Evolutionary conservation across 2,329 filamentous ascomycete genomes (phyloP), one percentile per base, ranked within the genome.

Genomic region (Tolypocladium sp.): DNA sequence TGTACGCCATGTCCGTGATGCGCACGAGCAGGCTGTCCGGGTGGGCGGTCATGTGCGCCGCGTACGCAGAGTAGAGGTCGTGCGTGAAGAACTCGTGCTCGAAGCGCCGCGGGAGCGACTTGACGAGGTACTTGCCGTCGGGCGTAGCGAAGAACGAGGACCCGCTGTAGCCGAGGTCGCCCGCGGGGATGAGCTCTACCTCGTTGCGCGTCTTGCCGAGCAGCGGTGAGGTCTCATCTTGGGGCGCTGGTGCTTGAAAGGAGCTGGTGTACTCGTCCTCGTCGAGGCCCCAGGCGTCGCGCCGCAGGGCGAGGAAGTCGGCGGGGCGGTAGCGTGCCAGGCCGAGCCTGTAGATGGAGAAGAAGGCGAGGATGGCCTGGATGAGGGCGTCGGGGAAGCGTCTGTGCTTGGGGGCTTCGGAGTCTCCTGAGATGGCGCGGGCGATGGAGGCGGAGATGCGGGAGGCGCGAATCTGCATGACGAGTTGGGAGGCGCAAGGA

Each of bases 101-200:
- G 63, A 89, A 90, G 38, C 79, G 77, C 2, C 88, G 80, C 0
- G 88, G 87, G 1, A 92, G 74, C 2, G 85, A 88, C 67, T 91
- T 92, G 67, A 91, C 77, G 10, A 91, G 79, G 67, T 83, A 91
- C 63, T 82, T 83, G n/a, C 77, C 78, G 64, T 91, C 82, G 4
- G 76, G 0, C 30, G 88, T 91, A 5, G 79, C 81, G 71, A 89
- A 90, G 73, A 91, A 91, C 0, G 88, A 89, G 73, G 87, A 90
- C 55, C 89, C 89, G 35, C 86, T 89, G 68, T 89, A 90, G 3
- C 88, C 88, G 72, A 91, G 77, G 67, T 90, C 86, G 1, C 86
- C 87, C 61, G 88, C 80, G 30, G 1, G 85, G 71, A 53, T 27
- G 37, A 54, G 57, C 1, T 52, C 56, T 12, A 2, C 35, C 35